Evolutionary conservation across 768 basidiomycete species (phyloP).

Genomic region (Trametes villosa): DNA sequence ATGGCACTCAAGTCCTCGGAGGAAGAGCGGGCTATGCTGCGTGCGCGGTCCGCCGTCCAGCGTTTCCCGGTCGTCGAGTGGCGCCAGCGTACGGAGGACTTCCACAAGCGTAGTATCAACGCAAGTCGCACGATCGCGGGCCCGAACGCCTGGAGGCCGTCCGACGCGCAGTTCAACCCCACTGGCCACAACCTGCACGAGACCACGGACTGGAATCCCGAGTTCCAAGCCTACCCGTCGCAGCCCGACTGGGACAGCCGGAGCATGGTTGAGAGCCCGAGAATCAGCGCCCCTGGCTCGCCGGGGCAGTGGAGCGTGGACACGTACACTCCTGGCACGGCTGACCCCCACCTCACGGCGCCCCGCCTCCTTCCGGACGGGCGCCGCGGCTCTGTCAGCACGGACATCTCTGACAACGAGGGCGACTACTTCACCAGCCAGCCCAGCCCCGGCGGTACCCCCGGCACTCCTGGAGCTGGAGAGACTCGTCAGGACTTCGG

Average conservation of each 20-base stretch:
- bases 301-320: conserved; percentile 70
- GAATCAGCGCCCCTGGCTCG: conserved; percentile 41
- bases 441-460: conserved; percentile 35
- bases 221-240: conserved; percentile 61
- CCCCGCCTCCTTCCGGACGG: conserved; percentile 37
- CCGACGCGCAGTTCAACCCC: conserved; percentile 53
- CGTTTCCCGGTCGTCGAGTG: conserved; percentile 98
- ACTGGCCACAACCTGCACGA: conserved; percentile 56
- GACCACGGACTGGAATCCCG: conserved; percentile 81
- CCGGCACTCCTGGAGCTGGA: too few species aligned
- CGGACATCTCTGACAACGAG: conserved; percentile 59
- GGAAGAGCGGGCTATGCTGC: conserved; percentile 89
- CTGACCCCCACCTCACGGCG: conserved; percentile 44
- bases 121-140: conserved; percentile 72
- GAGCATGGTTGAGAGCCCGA: conserved; percentile 50
- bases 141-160: conserved; percentile 74
- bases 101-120: conserved; percentile 84
- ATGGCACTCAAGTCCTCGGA: conserved; percentile 89
- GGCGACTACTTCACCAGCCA: conserved; percentile 58
- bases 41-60: conserved; percentile 91
- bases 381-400: conserved; percentile 40
- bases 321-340: conserved; percentile 49
- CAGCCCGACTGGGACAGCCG: conserved; percentile 79
- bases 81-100: conserved; percentile 95
- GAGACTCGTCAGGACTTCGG: conserved; percentile 53